A percentile compares a stretch with the other conserved stretches of the same genome.
Evolutionary conservation across 169 alveolate genomes (phyloP).

Genomic region (Theileria annulata): DNA sequence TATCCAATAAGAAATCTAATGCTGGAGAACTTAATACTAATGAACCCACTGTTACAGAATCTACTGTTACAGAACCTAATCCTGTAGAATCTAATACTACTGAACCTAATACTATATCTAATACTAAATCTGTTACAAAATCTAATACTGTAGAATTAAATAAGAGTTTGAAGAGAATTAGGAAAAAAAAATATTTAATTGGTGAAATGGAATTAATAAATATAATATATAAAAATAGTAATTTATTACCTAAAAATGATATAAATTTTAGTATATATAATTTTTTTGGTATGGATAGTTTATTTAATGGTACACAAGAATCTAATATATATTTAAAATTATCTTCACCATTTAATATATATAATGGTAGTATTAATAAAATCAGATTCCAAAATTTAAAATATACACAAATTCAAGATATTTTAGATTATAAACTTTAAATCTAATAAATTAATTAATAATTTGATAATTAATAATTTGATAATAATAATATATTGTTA

Average conservation of each 20-base stretch:
- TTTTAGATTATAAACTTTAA: slow-evolving; percentile 3
- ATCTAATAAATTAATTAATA: too few relatives aligned
- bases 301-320: not conserved
- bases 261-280: slow-evolving; percentile 5
- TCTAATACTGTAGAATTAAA: too few relatives aligned
- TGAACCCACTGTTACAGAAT: too few relatives aligned
- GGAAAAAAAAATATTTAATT: not conserved
- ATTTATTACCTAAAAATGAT: not conserved
- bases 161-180: slow-evolving; percentile 3
- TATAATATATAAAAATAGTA: not conserved
- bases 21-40: too few relatives aligned
- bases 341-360: slow-evolving; percentile 42
- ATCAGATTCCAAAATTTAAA: slow-evolving; percentile 30
- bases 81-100: too few relatives aligned
- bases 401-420: slow-evolving; percentile 20
- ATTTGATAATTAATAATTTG: too few relatives aligned
- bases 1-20: too few relatives aligned
- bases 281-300: slow-evolving; percentile 8
- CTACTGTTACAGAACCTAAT: too few relatives aligned
- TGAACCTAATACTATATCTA: too few relatives aligned
- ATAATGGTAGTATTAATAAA: slow-evolving; percentile 21
- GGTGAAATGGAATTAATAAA: slow-evolving; percentile 11
- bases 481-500: too few relatives aligned
- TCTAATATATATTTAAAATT: slow-evolving; percentile 12
- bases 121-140: too few relatives aligned